Base-by-base conservation (phyloP, 305 asterid species). In the Fraxinus floribunda region DNA sequence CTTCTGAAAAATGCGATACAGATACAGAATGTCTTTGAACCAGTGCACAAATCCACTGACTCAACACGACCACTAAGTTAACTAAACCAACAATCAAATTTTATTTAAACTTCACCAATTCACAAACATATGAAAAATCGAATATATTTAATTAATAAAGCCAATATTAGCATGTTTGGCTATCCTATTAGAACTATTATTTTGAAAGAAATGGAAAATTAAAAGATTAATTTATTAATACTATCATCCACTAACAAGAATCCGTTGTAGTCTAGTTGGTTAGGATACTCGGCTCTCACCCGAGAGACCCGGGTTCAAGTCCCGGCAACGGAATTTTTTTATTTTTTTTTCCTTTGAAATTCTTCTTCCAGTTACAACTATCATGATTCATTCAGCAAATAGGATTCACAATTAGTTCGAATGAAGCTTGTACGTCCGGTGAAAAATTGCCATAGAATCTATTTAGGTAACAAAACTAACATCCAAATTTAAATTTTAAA, bases 201-300 rank as follows among this genome's bases (percentile, higher is more conserved):
- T 49, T 46, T 13, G 7, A 5, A 52, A n/a, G 64, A 16, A 15
- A 16, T 16, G 22, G 8, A 0, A 52, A 5, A 52, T 18, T n/a
- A 6, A 18, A 5, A 1, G 0, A 5, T 55, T 52, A 49, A 15
- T 15, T 15, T 3, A 13, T 46, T 38, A 13, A 46, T 16, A 52
- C 16, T 55, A 20, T n/a, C 1, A 16, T 5, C 4, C 1, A 35
- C 4, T 35, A 6, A 57, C 26, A 7, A 1, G 2, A 46, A 77
- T 92, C 94, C 92, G 92, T 91, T 89, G 95, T 92, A 93, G 96
- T 93, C 97, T 93, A 91, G 97, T 6, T 88, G 97, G 97, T 94
- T 36, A 92, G 97, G 98, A 94, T 91, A 93, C 89, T 94, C 92
- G 95, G 95, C 98, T 94, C 97, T 94, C 97, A 93, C 97, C 94